phyloP scores from a whole-genome alignment of 1,284 basidiomycete species.

The Coniferiporia weirii region DNA sequence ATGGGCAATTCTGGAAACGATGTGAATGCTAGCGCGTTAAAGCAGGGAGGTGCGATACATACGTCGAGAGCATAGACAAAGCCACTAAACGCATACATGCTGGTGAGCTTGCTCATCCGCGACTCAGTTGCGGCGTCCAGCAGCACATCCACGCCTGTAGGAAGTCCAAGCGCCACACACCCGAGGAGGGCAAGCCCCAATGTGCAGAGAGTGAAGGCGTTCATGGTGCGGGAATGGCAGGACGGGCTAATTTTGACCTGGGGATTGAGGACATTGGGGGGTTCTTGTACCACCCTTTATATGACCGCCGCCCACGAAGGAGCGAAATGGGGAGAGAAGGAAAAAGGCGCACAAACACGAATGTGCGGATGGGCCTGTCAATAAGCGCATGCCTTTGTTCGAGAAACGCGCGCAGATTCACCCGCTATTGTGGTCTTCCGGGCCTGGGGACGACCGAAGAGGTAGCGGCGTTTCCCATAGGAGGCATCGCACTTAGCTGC shows the following conservation, averaged over 20 bases:
- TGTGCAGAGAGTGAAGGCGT: neutral
- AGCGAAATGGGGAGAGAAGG: too few relatives aligned
- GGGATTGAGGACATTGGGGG: neutral
- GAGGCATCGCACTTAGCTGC: neutral
- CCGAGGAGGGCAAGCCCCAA: neutral
- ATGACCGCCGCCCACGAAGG: neutral
- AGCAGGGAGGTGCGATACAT: neutral
- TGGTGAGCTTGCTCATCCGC: constrained; percentile 15
- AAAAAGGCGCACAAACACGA: too few relatives aligned
- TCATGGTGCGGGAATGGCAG: neutral
- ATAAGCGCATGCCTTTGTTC: neutral
- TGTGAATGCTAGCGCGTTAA: neutral
- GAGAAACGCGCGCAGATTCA: neutral
- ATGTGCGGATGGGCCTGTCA: neutral
- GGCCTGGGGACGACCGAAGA: neutral
- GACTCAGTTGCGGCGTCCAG: neutral
- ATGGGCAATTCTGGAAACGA: constrained; percentile 7
- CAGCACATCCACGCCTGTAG: neutral
- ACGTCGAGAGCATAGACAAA: constrained; percentile 18
- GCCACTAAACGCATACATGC: constrained; percentile 18
- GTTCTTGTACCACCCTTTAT: neutral
- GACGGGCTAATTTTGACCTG: neutral
- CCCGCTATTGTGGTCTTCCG: neutral
- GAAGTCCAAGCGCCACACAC: neutral
- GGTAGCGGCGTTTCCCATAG: neutral